Conservation (phyloP, 805 yeast genomes). For the Teunomyces atbi region DNA sequence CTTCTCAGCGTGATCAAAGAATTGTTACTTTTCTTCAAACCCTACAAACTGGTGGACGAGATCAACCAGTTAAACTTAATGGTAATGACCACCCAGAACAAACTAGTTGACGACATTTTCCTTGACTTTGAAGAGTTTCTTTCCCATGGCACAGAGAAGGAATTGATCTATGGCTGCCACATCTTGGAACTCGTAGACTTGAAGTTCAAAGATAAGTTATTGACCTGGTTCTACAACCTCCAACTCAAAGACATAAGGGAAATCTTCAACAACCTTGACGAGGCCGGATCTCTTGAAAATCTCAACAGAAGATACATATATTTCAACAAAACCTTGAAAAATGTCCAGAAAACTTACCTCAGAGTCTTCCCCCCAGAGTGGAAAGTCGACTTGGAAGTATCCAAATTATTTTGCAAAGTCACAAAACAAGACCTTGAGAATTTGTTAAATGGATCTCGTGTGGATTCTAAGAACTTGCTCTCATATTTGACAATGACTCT, state of each 20-base stretch:
- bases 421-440: slow-evolving; percentile 67
- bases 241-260: slow-evolving; percentile 70
- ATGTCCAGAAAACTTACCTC: slow-evolving; percentile 52
- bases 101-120: slow-evolving; percentile 66
- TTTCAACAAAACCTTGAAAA: slow-evolving; percentile 60
- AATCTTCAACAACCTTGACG: slow-evolving; percentile 78
- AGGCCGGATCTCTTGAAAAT: slow-evolving; percentile 93
- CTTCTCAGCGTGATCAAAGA: slow-evolving; percentile 71
- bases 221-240: slow-evolving; percentile 69
- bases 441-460: slow-evolving; percentile 44
- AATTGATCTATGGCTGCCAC: slow-evolving; percentile 61
- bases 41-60: slow-evolving; percentile 80
- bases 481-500: slow-evolving; percentile 71
- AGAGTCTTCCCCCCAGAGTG: slow-evolving; percentile 67
- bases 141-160: slow-evolving; percentile 14
- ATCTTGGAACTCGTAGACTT: slow-evolving; percentile 66
- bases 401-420: slow-evolving; percentile 60
- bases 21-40: slow-evolving; percentile 67
- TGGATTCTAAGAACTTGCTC: slow-evolving; percentile 64
- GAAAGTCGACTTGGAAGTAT: slow-evolving; percentile 64
- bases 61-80: slow-evolving; percentile 63
- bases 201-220: slow-evolving; percentile 55
- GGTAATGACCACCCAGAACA: slow-evolving; percentile 57
- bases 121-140: slow-evolving; percentile 60
- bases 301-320: slow-evolving; percentile 77